Base-by-base conservation (phyloP, 2,329 filamentous ascomycete species). In the Neonectria hederae region DNA sequence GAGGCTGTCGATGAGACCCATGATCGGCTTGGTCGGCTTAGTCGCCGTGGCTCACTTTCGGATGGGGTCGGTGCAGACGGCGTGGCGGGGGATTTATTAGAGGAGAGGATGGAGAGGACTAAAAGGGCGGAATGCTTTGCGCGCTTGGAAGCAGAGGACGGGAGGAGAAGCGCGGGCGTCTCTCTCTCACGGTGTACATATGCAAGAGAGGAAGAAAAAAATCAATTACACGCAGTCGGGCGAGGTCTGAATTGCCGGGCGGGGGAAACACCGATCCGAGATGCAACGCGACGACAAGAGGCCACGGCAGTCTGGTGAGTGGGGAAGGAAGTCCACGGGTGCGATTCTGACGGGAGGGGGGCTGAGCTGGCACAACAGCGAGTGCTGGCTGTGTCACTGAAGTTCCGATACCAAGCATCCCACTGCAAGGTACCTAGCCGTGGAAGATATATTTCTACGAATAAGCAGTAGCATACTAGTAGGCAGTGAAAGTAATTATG, bases 1-100 rank as follows among this genome's bases (percentile, higher is more conserved):
- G 71, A 97, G 82, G 79, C 87, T 86, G 74, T 88, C 84, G 76
- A 86, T 75, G 56, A 83, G 69, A 58, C 81, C 77, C 81, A 83
- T 83, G 42, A 65, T 72, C 55, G 52, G 55, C 59, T 65, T 56
- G 51, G 24, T 59, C 24, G 54, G 55, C 59, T 65, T 56, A 52
- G 24, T 59, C 24, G 54, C 55, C 42, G 57, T 43, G 22, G 26
- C 14, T 30, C 21, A 43, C 54, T 52, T 49, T 46, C 54, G 46
- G 48, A 49, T 42, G 22, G 14, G 52, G 46, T 42, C 51, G 58
- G 32, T 14, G 45, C 24, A 9, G 14, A 17, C 14, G 45, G 22
- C 28, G 45, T 28, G 42, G 30, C 21, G 32, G 46, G 22, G 26
- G 49, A n/a, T 10, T 28, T 49, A 11, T 32, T 10, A 21, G 22